Percentiles rank a stretch among this genome's conserved stretches.
Conservation (phyloP, 2,329 filamentous ascomycete species). For the Cladophialophora exuberans region DNA sequence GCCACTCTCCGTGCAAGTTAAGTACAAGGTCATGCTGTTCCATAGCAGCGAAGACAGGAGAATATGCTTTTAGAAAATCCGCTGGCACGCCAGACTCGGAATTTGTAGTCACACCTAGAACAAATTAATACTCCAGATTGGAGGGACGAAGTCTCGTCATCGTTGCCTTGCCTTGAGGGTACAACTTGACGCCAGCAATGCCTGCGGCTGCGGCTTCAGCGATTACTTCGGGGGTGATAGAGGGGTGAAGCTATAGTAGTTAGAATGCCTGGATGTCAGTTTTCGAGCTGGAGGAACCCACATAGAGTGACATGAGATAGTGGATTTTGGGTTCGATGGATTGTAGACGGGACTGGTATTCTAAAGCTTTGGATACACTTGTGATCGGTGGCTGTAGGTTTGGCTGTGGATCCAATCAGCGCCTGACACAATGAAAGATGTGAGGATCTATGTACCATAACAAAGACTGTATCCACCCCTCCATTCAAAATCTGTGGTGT, state of each 20-base stretch:
- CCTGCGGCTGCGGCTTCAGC: conserved; percentile 72
- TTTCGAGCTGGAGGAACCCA: conserved; percentile 28
- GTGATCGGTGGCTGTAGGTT: conserved; percentile 68
- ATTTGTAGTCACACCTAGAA: conserved; percentile 60
- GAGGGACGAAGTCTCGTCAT: neutral
- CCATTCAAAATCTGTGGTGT: conserved; percentile 58
- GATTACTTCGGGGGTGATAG: conserved; percentile 70
- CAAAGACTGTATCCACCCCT: conserved; percentile 66
- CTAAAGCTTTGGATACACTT: conserved; percentile 64
- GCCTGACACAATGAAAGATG: neutral
- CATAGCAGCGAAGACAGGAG: conserved; percentile 81
- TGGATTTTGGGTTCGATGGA: conserved; percentile 51
- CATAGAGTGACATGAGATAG: conserved; percentile 75
- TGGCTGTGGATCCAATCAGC: conserved; percentile 53
- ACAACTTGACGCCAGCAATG: conserved; percentile 61
- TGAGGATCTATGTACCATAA: conserved; percentile 47
- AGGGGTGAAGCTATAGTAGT: conserved; percentile 49
- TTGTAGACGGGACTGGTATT: conserved; percentile 57
- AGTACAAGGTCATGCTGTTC: conserved; percentile 79
- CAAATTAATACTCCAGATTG: conserved; percentile 8
- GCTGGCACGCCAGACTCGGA: conserved; percentile 53
- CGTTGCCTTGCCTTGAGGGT: conserved; percentile 23
- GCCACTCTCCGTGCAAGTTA: conserved; percentile 92
- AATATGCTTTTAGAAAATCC: conserved; percentile 48
- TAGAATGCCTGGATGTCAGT: neutral